These are phyloP conservation scores for Aspergillus latus DNA, from an alignment of 2,329 filamentous ascomycete genomes.

Conservation along the genomic window DNA sequence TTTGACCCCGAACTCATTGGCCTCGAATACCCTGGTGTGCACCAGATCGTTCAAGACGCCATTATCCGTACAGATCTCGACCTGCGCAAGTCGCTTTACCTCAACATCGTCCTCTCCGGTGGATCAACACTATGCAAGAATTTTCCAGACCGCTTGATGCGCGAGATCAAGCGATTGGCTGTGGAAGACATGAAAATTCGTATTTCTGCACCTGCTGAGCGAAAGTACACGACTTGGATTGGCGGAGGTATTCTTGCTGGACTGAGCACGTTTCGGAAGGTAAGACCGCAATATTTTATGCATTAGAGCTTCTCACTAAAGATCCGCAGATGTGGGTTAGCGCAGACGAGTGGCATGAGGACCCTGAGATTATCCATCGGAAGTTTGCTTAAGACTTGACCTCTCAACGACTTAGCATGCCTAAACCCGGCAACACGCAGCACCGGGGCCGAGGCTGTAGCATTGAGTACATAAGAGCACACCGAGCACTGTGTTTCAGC, in stretches of 20 bases:
- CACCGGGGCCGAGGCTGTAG: neutral
- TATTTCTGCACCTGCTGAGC: conserved; percentile 95
- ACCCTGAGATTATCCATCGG: conserved; percentile 97
- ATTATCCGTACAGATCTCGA: conserved; percentile 96
- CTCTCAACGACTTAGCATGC: neutral
- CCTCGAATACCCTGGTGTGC: conserved; percentile 92
- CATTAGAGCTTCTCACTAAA: neutral
- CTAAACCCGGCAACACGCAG: neutral
- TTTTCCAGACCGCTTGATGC: conserved; percentile 87
- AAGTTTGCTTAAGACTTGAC: conserved; percentile 72
- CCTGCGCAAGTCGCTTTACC: conserved; percentile 87
- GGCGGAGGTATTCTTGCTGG: conserved; percentile 96
- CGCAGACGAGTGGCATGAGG: conserved; percentile 99
- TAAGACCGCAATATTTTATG: conserved; percentile 44
- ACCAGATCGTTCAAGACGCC: conserved; percentile 95
- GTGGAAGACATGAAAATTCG: conserved; percentile 99
- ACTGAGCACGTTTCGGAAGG: conserved; percentile 97
- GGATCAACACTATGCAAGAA: conserved; percentile 96
- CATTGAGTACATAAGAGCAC: neutral
- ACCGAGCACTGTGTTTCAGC: neutral
- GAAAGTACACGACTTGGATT: conserved; percentile 99
- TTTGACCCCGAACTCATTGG: conserved; percentile 98
- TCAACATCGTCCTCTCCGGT: conserved; percentile 95
- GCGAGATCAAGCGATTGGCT: conserved; percentile 87
- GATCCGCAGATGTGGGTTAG: conserved; percentile 91